Evolutionary conservation across 2,329 filamentous ascomycete species (phyloP).

Genomic region (Gaeumannomyces tritici): DNA sequence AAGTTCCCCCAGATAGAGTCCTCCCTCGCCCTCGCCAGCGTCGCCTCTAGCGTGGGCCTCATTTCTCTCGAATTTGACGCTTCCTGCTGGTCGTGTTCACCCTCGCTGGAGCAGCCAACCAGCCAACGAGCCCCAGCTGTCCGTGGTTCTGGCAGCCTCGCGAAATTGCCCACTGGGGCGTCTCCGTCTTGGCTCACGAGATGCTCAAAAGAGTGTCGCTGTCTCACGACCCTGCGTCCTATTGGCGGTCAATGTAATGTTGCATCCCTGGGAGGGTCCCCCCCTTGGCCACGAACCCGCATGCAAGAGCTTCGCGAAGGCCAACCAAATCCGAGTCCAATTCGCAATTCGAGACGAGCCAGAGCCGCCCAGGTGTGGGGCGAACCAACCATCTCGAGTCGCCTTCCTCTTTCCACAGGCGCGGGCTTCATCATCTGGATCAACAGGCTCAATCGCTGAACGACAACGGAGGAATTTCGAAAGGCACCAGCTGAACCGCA

Average conservation of each 20-base stretch:
- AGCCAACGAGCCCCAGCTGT: neutral
- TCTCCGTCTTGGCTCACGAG: neutral
- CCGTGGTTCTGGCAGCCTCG: neutral
- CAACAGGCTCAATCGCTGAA: constrained; percentile 1
- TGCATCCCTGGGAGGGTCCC: neutral
- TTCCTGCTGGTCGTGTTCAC: neutral
- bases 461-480: neutral
- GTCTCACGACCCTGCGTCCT: neutral
- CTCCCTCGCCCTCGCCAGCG: neutral
- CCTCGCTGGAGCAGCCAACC: neutral
- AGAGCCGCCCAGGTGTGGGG: neutral
- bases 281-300: too few relatives aligned
- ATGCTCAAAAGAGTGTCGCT: neutral
- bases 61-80: neutral
- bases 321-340: neutral
- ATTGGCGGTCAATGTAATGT: neutral
- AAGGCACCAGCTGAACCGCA: too few relatives aligned
- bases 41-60: neutral
- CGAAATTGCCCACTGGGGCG: neutral
- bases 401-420: neutral
- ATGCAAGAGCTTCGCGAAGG: neutral
- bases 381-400: neutral
- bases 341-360: neutral
- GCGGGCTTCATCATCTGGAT: neutral
- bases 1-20: neutral